phyloP scores from a whole-genome alignment of 83 land plant species.

The Thuja plicata region DNA sequence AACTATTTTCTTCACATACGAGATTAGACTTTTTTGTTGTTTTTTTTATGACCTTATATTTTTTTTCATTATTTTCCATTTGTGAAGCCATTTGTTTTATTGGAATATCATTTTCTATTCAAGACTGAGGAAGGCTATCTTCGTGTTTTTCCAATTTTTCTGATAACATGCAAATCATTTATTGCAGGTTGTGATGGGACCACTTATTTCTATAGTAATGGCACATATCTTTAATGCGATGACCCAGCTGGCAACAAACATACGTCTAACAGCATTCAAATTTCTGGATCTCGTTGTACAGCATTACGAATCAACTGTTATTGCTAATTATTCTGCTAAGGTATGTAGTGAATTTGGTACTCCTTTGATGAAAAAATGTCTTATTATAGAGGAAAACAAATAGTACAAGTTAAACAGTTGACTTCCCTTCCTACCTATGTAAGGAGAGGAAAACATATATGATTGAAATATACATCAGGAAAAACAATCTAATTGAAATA shows the following conservation, averaged over 20 bases:
- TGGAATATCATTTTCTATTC: background rate
- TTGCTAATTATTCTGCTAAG: conserved; percentile 43
- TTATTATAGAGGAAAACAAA: background rate
- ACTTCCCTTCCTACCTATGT: background rate
- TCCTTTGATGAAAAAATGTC: background rate
- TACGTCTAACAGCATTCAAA: conserved; percentile 67
- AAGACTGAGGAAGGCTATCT: background rate
- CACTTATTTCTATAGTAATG: conserved; percentile 40
- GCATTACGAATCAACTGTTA: conserved; percentile 45
- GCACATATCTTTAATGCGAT: conserved; percentile 58
- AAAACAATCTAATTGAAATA: background rate
- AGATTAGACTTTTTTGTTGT: background rate
- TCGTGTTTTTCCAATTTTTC: background rate
- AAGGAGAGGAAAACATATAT: background rate
- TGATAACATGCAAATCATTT: background rate
- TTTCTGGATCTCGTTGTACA: conserved; percentile 62
- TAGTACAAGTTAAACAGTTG: background rate
- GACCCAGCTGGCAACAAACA: conserved; percentile 54
- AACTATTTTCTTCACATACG: background rate
- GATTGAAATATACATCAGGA: background rate
- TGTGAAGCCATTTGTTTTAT: background rate
- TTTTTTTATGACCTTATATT: background rate
- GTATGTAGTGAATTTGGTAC: conserved; percentile 19
- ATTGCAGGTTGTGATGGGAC: conserved; percentile 44
- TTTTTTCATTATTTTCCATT: background rate